Evolutionary conservation across 2,329 filamentous ascomycete genomes (phyloP).

Genomic region (Pseudocercospora macadamiae): DNA sequence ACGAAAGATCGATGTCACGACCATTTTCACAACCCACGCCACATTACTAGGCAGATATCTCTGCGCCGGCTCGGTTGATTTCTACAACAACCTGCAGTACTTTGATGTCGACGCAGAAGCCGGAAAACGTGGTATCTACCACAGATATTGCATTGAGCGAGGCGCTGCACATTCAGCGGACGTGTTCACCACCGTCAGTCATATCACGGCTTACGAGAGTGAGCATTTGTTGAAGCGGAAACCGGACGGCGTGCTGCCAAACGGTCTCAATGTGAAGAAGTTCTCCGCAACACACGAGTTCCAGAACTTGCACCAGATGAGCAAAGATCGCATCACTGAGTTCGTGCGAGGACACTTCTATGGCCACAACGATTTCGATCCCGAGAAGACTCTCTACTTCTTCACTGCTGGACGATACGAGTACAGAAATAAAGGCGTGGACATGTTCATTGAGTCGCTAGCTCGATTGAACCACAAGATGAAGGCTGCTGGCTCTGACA

Average conservation of each 20-base stretch:
- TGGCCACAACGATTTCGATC: conserved; percentile 94
- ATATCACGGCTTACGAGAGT: conserved; percentile 97
- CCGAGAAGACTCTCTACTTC: conserved; percentile 95
- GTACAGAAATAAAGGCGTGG: conserved; percentile 96
- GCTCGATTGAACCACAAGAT: conserved; percentile 92
- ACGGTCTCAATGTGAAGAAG: conserved; percentile 97
- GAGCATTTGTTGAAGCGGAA: conserved; percentile 97
- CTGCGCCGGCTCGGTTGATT: conserved; percentile 95
- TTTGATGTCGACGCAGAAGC: conserved; percentile 97
- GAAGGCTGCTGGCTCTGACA: conserved; percentile 82
- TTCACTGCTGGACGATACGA: conserved; percentile 98
- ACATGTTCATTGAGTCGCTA: conserved; percentile 98
- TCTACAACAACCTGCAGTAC: conserved; percentile 97
- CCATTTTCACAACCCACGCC: conserved; percentile 97
- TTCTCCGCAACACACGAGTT: conserved; percentile 99
- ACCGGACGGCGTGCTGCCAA: conserved; percentile 93
- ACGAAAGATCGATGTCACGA: conserved; percentile 92
- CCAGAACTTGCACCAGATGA: conserved; percentile 94
- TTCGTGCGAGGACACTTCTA: conserved; percentile 99
- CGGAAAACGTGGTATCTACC: conserved; percentile 97
- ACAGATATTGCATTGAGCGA: conserved; percentile 96
- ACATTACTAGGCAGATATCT: conserved; percentile 94
- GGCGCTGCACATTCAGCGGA: conserved; percentile 89
- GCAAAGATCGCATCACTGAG: conserved; percentile 97
- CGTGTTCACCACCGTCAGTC: conserved; percentile 97